Conservation (phyloP, 805 yeast genomes). For the Pichia sporocuriosa region DNA sequence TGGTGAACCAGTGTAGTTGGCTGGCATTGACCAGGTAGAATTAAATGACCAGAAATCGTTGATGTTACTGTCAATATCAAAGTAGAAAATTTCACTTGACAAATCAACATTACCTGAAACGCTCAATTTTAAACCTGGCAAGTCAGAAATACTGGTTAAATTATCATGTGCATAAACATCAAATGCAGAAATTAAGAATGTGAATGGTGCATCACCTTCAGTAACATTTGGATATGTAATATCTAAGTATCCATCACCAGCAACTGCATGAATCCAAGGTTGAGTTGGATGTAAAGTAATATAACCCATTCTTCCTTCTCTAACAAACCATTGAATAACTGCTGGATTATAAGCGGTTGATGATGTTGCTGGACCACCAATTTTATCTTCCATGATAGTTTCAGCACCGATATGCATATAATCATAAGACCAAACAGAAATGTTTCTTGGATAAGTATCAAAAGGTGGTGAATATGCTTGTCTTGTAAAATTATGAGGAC, state of each 20-base stretch:
- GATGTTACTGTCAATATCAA: not conserved
- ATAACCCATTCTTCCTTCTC: conserved; percentile 1
- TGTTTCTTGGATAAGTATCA: conserved; percentile 2
- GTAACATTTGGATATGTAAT: not conserved
- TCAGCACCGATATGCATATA: conserved; percentile 4
- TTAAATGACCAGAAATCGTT: conserved; percentile 1
- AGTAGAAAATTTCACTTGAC: not conserved
- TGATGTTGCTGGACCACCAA: conserved; percentile 3
- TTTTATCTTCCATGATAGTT: not conserved
- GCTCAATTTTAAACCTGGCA: conserved; percentile 1
- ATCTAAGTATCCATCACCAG: conserved; percentile 3
- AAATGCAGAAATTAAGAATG: not conserved
- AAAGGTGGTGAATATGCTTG: conserved; percentile 2
- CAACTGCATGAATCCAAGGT: conserved; percentile 1
- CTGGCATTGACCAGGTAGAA: conserved; percentile 1
- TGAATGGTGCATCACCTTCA: not conserved
- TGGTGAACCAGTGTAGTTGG: no score
- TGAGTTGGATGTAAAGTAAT: not conserved
- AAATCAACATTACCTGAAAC: conserved; percentile 1
- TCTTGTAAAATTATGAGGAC: not conserved
- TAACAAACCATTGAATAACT: conserved; percentile 3
- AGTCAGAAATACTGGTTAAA: not conserved
- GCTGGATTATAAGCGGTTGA: not conserved
- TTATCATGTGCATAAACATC: conserved; percentile 2
- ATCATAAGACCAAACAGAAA: not conserved